Evolutionary conservation across 495 filamentous ascomycete genomes (phyloP).

Genomic region (Aspergillus nidulans): DNA sequence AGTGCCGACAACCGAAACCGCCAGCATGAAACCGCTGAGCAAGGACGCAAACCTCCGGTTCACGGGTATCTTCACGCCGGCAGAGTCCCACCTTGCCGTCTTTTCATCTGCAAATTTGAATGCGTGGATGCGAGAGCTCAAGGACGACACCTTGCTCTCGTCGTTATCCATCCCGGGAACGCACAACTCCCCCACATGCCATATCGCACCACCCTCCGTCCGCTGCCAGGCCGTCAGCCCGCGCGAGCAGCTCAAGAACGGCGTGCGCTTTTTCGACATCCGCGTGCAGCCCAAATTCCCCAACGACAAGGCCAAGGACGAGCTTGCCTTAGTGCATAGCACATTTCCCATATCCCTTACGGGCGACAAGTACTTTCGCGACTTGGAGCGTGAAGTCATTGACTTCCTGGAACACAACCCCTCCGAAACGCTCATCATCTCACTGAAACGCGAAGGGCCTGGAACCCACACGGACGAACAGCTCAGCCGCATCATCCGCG

Average conservation of each 20-base stretch:
- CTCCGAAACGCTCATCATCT: conserved; percentile 78
- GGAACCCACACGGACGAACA: conserved; percentile 76
- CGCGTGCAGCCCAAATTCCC: conserved; percentile 64
- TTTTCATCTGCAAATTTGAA: conserved; percentile 67
- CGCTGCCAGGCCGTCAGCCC: conserved; percentile 84
- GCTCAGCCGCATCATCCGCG: conserved; percentile 63
- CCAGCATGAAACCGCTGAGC: conserved; percentile 49
- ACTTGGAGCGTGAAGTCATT: conserved; percentile 63
- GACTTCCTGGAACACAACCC: conserved; percentile 75
- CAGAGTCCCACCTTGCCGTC: conserved; percentile 64
- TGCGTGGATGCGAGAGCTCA: conserved; percentile 76
- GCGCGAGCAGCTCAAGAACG: conserved; percentile 76
- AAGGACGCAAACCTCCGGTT: conserved; percentile 58
- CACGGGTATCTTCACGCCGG: conserved; percentile 67
- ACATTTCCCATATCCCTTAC: conserved; percentile 72
- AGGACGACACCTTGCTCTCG: conserved; percentile 64
- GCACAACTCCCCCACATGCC: conserved; percentile 85
- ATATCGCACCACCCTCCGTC: conserved; percentile 82
- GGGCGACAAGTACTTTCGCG: conserved; percentile 68
- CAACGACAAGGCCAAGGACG: conserved; percentile 50
- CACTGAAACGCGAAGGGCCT: conserved; percentile 84
- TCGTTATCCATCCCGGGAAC: conserved; percentile 90
- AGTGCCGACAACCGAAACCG: conserved; percentile 50
- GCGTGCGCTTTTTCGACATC: conserved; percentile 92
- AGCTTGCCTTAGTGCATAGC: conserved; percentile 67